Base-by-base conservation (phyloP, 176 grass and related monocot genomes). In the Puccinellia tenuiflora region DNA sequence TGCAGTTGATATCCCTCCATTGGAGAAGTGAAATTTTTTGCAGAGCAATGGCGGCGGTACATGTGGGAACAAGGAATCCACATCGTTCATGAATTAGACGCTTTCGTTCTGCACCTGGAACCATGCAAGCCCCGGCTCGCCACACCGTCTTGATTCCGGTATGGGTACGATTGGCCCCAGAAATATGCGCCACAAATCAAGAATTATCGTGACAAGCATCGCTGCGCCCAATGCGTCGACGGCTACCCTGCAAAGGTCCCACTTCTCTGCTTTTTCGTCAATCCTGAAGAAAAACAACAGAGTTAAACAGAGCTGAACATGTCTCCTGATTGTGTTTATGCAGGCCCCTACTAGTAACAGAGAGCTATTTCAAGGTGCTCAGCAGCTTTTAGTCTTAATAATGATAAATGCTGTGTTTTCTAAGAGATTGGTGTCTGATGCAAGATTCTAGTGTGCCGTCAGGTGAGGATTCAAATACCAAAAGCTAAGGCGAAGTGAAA, bases 141-240 rank as follows among this genome's bases (percentile, higher is more conserved):
- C 61, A 6, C 92, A 98, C 33, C 45, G 80, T 77, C 71, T 90
- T 18, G 82, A 90, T 68, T 91, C 92, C 0, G 88, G 78, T 17
- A 76, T 80, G 15, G 86, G 38, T 16, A 95, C 79, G 75, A 98
- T 88, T 38, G 95, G 90, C 53, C 95, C 95, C 60, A 98, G 54
- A 66, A 95, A 98, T 86, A 98, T 91, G 18, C 95, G 92, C 95
- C 95, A 98, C 1, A 98, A 34, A 52, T 98, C 95, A 0, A 98
- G 88, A 28, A 98, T 91, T 75, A 98, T 98, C 2, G 95, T 98
- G 6, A 95, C 95, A 11, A 98, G 92, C 95, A 98, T 98, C 0
- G 95, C 95, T 15, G 95, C 95, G 0, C 95, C 95, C n/a, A 95
- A 22, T 47, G 92, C 85, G 45, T 98, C 92, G 7, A 98, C 78